Conservation (phyloP, 2,329 filamentous ascomycete genomes). For the Hypoxylon sp. region DNA sequence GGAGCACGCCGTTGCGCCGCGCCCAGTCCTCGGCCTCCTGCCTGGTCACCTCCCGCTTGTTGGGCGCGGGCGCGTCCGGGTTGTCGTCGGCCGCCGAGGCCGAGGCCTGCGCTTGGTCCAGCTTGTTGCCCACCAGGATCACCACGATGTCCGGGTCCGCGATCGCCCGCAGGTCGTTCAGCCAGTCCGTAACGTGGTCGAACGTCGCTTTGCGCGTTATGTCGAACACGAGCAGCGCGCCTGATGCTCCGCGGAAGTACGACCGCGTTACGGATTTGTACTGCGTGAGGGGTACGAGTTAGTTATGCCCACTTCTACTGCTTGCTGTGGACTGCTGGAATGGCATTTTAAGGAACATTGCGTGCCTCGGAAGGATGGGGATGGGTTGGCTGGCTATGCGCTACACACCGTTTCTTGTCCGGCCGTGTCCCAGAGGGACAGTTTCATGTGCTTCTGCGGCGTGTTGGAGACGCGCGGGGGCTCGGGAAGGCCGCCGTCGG, state of each 20-base stretch:
- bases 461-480: slow-evolving; percentile 62
- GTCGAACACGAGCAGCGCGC: slow-evolving; percentile 90
- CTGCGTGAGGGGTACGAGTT: not conserved
- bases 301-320: slow-evolving; percentile 2
- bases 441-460: slow-evolving; percentile 86
- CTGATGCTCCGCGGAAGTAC: slow-evolving; percentile 86
- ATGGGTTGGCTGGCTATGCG: not conserved
- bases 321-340: not conserved
- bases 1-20: slow-evolving; percentile 83
- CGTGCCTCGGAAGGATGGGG: not conserved
- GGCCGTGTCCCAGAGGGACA: slow-evolving; percentile 95
- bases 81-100: slow-evolving; percentile 56
- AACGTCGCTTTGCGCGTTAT: slow-evolving; percentile 90
- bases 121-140: slow-evolving; percentile 95
- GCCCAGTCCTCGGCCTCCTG: slow-evolving; percentile 95
- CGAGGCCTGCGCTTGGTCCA: slow-evolving; percentile 76
- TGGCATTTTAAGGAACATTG: too few relatives aligned
- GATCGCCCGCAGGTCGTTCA: slow-evolving; percentile 93
- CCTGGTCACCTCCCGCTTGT: slow-evolving; percentile 83
- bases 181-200: slow-evolving; percentile 90
- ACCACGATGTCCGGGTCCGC: slow-evolving; percentile 97
- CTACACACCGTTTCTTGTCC: slow-evolving; percentile 82
- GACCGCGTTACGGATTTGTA: slow-evolving; percentile 97
- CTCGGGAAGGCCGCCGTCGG: slow-evolving; percentile 65
- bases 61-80: slow-evolving; percentile 57